Evolutionary conservation across 2,329 filamentous ascomycete genomes (phyloP).

Genomic region (Pleomassaria siparia): DNA sequence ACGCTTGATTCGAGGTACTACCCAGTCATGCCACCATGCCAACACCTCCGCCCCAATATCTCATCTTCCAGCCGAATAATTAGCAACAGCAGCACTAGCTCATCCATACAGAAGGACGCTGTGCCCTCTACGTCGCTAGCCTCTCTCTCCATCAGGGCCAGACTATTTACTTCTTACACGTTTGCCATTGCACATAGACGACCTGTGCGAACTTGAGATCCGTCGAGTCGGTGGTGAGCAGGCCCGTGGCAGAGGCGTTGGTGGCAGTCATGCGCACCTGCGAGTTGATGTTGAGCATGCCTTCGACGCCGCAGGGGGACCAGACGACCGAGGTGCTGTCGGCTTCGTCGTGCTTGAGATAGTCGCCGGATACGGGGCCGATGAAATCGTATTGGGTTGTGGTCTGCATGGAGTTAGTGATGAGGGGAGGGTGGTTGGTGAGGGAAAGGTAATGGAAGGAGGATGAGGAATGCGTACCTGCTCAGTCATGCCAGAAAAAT

Average conservation of each 20-base stretch:
- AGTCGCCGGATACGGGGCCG: conserved; percentile 41
- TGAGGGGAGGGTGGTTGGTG: not conserved
- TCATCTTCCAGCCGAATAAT: no score
- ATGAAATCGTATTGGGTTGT: conserved; percentile 44
- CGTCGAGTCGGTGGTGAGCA: conserved; percentile 53
- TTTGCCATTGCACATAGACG: conserved; percentile 50
- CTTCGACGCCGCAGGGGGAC: conserved; percentile 54
- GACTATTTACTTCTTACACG: conserved; percentile 36
- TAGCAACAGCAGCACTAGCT: not conserved
- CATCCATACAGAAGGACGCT: conserved; percentile 1
- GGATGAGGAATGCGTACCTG: conserved; percentile 41
- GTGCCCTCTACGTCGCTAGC: not conserved
- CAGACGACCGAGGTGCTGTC: conserved; percentile 52
- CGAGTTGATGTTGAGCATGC: conserved; percentile 58
- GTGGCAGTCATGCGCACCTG: conserved; percentile 47
- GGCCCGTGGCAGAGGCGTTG: conserved; percentile 37
- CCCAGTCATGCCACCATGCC: not conserved
- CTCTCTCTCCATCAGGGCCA: conserved; percentile 13
- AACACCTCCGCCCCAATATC: no score
- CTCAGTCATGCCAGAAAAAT: conserved; percentile 52
- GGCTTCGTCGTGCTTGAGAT: conserved; percentile 45
- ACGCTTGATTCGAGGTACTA: no score
- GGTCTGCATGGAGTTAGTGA: conserved; percentile 27
- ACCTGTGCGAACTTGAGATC: conserved; percentile 51
- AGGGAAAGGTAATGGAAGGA: no score